Evolutionary conservation across 2,329 filamentous ascomycete species (phyloP).

Genomic region (Xylaria sp.): DNA sequence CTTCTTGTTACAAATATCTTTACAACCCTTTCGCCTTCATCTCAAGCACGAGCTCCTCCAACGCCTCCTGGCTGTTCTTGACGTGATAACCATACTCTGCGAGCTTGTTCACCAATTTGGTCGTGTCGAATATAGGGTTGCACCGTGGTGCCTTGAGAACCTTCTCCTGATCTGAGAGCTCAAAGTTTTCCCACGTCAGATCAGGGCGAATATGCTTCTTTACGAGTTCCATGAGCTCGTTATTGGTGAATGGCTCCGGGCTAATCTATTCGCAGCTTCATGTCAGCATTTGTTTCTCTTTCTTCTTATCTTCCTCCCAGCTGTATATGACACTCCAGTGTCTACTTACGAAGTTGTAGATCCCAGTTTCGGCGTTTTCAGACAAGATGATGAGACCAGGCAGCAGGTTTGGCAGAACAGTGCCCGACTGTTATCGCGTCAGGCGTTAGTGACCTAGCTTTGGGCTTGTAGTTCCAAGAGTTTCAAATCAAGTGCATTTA

Average conservation of each 20-base stretch:
- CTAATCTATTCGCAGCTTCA: neutral
- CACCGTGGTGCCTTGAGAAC: neutral
- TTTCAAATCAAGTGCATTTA: neutral
- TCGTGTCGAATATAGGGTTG: neutral
- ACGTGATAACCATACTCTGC: neutral
- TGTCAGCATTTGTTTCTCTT: neutral
- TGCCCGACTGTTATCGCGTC: neutral
- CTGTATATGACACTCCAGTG: neutral
- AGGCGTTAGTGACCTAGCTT: neutral
- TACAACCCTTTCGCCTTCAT: neutral
- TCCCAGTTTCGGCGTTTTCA: neutral
- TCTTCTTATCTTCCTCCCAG: neutral
- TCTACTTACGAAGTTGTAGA: constrained; percentile 1
- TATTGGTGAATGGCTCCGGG: neutral
- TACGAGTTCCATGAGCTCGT: neutral
- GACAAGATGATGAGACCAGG: neutral
- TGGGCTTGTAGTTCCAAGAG: neutral
- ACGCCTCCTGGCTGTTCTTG: neutral
- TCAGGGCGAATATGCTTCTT: neutral
- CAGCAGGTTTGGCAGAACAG: neutral
- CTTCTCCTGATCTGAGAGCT: constrained; percentile 1
- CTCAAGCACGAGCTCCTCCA: neutral
- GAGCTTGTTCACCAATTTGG: neutral
- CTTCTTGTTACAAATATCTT: neutral
- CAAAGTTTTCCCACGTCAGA: neutral